Base-by-base conservation (phyloP, 768 basidiomycete species). In the Boletus reticulatus region DNA sequence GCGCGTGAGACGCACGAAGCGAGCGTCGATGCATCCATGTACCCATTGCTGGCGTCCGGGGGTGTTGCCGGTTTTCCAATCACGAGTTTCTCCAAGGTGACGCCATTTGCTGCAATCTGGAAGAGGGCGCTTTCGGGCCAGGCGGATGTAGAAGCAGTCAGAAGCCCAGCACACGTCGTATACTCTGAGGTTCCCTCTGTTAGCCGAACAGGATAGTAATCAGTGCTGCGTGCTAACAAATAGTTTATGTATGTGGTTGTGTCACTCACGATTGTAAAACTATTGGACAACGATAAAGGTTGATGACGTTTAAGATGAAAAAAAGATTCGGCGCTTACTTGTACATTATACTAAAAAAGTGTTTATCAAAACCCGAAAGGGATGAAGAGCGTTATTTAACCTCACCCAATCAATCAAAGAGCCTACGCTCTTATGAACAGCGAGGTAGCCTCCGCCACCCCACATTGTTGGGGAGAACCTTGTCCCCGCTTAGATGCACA, bases 61-160 rank as follows among this genome's bases (percentile, higher is more conserved):
- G 59, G 58, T 0, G 76, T 52, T 2, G 82, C 84, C 2, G 88
- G 88, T 70, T 92, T 92, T 5, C 88, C 88, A 62, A 92, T 87
- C 57, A 90, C 82, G 48, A 90, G 75, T 71, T 92, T 90, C 66
- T 79, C 68, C 43, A 83, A 63, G 3, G 76, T 66, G 10, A 90
- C 80, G 20, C 85, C 86, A 55, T 71, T 80, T 2, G 77, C 76
- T 19, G 73, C 70, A 50, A 82, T 80, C 59, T 82, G 72, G 66
- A 82, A 78, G 34, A 83, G 64, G 0, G 78, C 69, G 0, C 76
- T 74, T n/a, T 71, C 48, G 1, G 81, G 80, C 69, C 68, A 82
- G 8, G 62, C 52, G 10, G 68, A 66, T 9, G 78, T 73, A 1
- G 79, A 80, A 6, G 67, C 44, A 46, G 60, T 67, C 20, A 82